Evolutionary conservation across 2,329 filamentous ascomycete genomes (phyloP), one percentile per base, ranked within the genome.

Genomic region (Alternaria sp.): DNA sequence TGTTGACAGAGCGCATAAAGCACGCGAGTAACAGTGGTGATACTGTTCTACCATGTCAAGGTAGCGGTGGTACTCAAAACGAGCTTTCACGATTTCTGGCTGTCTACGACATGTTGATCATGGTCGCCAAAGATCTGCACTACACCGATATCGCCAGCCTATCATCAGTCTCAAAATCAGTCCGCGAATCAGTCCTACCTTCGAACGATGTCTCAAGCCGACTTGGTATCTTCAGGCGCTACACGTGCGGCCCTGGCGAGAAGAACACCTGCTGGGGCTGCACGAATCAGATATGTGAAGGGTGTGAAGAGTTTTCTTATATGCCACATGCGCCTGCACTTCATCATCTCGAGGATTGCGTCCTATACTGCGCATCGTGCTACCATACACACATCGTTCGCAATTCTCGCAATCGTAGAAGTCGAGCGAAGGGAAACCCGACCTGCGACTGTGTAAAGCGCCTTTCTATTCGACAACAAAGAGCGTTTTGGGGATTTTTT

Each of bases 21-120:
- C 50, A 53, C 6, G 5, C 64, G 0, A 56, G 21, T 5, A 63
- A 47, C 14, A 28, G 50, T 23, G 61, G 25, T 26, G 30, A 60
- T 28, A 6, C 9, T 26, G 26, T 53, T 26, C 37, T n/a, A 46
- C 25, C 46, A 18, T 66, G 64, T 9, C 28, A 62, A 45, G 50
- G 60, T 23, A 33, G 33, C 5, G 23, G 11, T 0, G 67, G 66
- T 5, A 49, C 55, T 21, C 46, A 64, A 14, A 65, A 56, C 4
- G 51, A 50, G n/a, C 60, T 78, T 6, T 59, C 75, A 11, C 63
- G 71, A 4, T 76, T 78, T 41, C 56, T 78, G n/a, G 49, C 61
- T n/a, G 65, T 71, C 20, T 78, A 77, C 57, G 75, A 78, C 49
- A 71, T 78, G 44, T 61, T 78, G 4, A 69, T 78, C 15, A 55